These are phyloP conservation scores for Cyclospora cayetanensis DNA, from an alignment of 169 alveolate genomes.

Conservation along the genomic window DNA sequence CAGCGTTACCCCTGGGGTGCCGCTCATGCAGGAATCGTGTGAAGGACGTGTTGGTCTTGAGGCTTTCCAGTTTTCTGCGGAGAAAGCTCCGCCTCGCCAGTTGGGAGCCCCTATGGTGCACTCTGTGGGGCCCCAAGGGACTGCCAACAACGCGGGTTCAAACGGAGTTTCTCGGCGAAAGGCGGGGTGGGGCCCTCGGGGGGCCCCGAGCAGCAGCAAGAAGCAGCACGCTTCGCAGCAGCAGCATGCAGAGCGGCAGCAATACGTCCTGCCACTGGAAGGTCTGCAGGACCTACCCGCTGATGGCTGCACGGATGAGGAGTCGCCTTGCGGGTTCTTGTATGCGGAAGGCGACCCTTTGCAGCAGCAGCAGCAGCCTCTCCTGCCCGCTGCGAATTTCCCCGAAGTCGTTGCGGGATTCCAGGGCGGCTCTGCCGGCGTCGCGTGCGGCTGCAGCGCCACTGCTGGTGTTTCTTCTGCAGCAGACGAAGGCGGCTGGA, in stretches of 20 bases:
- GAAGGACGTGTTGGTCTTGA: neutral
- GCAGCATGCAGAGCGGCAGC: neutral
- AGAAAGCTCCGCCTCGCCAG: no score
- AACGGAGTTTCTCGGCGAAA: neutral
- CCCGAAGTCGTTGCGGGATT: no score
- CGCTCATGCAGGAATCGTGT: no score
- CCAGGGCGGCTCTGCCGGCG: no score
- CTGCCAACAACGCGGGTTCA: neutral
- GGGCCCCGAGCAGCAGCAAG: neutral
- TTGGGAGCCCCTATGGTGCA: neutral
- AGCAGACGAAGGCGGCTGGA: neutral
- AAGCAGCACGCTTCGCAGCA: neutral
- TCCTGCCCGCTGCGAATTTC: slow-evolving; percentile 1
- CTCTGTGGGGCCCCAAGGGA: neutral
- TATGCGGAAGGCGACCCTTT: neutral
- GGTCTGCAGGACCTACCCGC: neutral
- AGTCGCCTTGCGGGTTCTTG: neutral
- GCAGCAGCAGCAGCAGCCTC: neutral
- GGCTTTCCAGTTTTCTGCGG: neutral
- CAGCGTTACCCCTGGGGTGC: neutral
- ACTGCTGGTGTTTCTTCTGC: neutral
- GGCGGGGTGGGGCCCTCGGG: neutral
- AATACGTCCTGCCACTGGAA: neutral
- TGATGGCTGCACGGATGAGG: neutral
- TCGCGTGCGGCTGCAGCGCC: no score